Percentiles rank a stretch among this genome's conserved stretches.
These are phyloP conservation scores for Aspergillus ustus DNA, from an alignment of 2,329 filamentous ascomycete species.

Conservation along the genomic window DNA sequence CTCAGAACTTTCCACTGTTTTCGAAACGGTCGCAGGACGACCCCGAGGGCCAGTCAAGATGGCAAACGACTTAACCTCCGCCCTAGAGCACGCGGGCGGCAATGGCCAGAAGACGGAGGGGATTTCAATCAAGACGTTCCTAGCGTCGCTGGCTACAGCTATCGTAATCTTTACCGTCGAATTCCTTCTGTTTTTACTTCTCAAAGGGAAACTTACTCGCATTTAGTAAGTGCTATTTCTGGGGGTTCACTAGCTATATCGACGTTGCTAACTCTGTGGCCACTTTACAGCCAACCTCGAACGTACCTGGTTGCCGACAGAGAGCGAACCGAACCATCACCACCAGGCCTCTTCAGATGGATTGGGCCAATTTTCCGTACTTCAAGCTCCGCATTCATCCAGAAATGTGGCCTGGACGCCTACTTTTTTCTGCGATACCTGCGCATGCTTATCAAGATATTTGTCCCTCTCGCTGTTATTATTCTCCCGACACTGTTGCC, in stretches of 20 bases:
- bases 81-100: constrained; percentile 42
- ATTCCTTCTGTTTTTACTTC: constrained; percentile 71
- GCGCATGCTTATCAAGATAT: constrained; percentile 85
- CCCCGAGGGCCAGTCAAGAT: constrained; percentile 19
- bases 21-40: not conserved
- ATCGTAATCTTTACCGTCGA: constrained; percentile 66
- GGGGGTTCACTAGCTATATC: not conserved
- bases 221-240: constrained; percentile 70
- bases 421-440: constrained; percentile 97
- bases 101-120: constrained; percentile 42
- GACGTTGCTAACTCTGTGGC: constrained; percentile 4
- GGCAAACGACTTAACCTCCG: constrained; percentile 36
- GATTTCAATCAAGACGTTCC: constrained; percentile 56
- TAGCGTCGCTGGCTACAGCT: constrained; percentile 68
- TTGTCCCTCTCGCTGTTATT: constrained; percentile 77
- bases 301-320: constrained; percentile 85
- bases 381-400: constrained; percentile 82
- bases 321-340: constrained; percentile 78
- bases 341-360: constrained; percentile 60
- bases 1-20: not conserved
- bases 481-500: constrained; percentile 86
- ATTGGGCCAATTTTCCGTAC: constrained; percentile 65
- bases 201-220: constrained; percentile 77
- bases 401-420: constrained; percentile 93
- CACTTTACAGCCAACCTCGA: constrained; percentile 68